Conservation (phyloP, 495 filamentous ascomycete species). For the Hyaloscypha bicolor region DNA sequence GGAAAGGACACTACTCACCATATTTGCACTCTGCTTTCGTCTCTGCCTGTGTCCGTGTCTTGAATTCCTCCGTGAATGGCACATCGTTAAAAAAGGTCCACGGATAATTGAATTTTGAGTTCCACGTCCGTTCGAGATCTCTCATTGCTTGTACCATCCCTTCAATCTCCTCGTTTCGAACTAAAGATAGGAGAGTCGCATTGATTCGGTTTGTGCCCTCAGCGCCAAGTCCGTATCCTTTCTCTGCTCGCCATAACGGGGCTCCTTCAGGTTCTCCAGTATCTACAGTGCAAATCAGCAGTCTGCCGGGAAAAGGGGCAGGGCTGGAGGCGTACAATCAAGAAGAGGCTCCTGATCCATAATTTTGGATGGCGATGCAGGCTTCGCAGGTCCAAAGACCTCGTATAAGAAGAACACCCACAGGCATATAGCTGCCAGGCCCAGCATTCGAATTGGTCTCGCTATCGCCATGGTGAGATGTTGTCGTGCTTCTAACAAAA, state of each 20-base stretch:
- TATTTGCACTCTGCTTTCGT: conserved; percentile 87
- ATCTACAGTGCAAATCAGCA: conserved; percentile 47
- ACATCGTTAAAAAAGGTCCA: conserved; percentile 99
- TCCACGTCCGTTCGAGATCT: conserved; percentile 94
- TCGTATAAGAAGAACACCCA: conserved; percentile 76
- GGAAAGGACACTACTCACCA: conserved; percentile 50
- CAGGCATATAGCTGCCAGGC: conserved; percentile 65
- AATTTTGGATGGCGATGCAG: conserved; percentile 48
- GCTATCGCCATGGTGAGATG: conserved; percentile 71
- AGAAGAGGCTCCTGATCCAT: conserved; percentile 77
- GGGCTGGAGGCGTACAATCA: conserved; percentile 58
- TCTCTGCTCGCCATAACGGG: conserved; percentile 64
- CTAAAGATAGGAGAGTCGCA: conserved; percentile 90
- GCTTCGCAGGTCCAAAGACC: conserved; percentile 55
- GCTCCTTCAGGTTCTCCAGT: conserved; percentile 80
- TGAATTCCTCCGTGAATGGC: conserved; percentile 91
- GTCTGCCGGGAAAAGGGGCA: background rate
- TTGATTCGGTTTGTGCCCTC: conserved; percentile 80
- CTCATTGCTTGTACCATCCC: conserved; percentile 84
- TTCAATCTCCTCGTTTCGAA: conserved; percentile 85
- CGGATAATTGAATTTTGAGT: conserved; percentile 98
- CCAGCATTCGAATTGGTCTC: conserved; percentile 79
- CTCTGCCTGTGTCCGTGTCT: conserved; percentile 68
- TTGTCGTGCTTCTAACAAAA: conserved; percentile 16
- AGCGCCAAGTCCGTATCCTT: conserved; percentile 72